Evolutionary conservation across 2,329 filamentous ascomycete genomes (phyloP), one percentile per base, ranked within the genome.

Genomic region (Ophiocordyceps camponoti-saundersi): DNA sequence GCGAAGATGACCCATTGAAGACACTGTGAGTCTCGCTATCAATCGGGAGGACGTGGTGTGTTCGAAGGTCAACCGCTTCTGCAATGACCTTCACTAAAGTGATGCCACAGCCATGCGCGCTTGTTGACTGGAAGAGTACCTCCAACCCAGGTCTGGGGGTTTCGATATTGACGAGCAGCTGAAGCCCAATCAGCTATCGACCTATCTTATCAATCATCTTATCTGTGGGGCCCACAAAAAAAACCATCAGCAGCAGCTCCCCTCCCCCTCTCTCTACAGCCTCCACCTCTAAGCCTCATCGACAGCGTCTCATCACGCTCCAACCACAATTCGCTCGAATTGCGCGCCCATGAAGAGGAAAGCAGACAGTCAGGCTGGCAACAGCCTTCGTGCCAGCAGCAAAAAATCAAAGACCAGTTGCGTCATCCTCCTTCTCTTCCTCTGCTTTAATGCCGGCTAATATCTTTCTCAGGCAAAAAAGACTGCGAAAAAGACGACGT

Each of bases 291-390:
- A 5, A 20, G n/a, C 36, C 18, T 40, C 36, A 16, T 39, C 34
- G 34, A 39, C n/a, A 36, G 13, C 13, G 13, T n/a, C 36, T 16
- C 8, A 16, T n/a, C 6, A 36, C 32, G 2, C n/a, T 6, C n/a
- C 16, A 40, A 18, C 36, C 18, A 7, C 29, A 12, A 16, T 15
- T 3, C 22, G 20, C 23, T 46, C 57, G 56, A 59, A 56, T 58
- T 53, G 6, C 21, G 16, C 45, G 26, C 18, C 10, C 23, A 77
- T 77, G 72, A 80, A 80, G 65, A 72, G 76, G 65, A 79, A 80
- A 61, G 74, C 75, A 50, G 68, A 71, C 44, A 59, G 63, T 50
- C 64, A 68, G 52, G 40, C 40, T 23, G 40, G 20, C 8, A 22
- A 12, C 40, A 7, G 40, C 20, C 7, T 12, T 12, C 12, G 22